A percentile compares a stretch with the other conserved stretches of the same genome.
These are phyloP conservation scores for Cetraspora pellucida DNA, from an alignment of 192 early-diverging fungal species.

Conservation along the genomic window DNA sequence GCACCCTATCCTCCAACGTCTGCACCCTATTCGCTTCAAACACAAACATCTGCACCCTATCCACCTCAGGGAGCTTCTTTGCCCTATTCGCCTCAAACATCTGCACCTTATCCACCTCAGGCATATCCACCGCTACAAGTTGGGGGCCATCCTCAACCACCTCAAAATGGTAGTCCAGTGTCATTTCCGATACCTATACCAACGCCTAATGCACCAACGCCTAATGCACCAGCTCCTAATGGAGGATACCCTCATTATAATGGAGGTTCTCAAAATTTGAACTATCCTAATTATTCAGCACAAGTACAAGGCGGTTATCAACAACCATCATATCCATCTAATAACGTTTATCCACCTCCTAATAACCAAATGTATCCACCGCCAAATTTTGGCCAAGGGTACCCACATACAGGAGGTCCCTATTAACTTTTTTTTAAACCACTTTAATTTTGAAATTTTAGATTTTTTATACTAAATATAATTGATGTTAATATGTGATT, in stretches of 20 bases:
- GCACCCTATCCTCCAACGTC: too few species aligned
- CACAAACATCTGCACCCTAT: not conserved
- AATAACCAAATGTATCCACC: not conserved
- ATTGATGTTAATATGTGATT: too few species aligned
- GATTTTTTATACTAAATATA: too few species aligned
- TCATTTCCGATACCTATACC: slow-evolving; percentile 20
- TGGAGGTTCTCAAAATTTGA: not conserved
- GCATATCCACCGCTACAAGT: not conserved
- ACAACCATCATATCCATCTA: slow-evolving; percentile 1
- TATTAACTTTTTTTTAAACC: not conserved
- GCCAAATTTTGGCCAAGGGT: slow-evolving; percentile 13
- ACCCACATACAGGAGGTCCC: not conserved
- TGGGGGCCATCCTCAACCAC: not conserved
- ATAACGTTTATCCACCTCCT: slow-evolving; percentile 23
- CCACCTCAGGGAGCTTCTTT: not conserved
- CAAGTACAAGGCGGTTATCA: not conserved
- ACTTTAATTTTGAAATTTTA: too few species aligned
- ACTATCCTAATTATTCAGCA: not conserved
- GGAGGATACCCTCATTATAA: not conserved
- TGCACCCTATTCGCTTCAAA: not conserved
- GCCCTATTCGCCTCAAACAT: not conserved
- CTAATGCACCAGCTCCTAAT: not conserved
- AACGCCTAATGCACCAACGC: not conserved
- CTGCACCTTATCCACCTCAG: not conserved
- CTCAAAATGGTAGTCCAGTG: not conserved